These are phyloP conservation scores for Penicillium griseofulvum DNA, from an alignment of 2,329 filamentous ascomycete species.

Conservation along the genomic window DNA sequence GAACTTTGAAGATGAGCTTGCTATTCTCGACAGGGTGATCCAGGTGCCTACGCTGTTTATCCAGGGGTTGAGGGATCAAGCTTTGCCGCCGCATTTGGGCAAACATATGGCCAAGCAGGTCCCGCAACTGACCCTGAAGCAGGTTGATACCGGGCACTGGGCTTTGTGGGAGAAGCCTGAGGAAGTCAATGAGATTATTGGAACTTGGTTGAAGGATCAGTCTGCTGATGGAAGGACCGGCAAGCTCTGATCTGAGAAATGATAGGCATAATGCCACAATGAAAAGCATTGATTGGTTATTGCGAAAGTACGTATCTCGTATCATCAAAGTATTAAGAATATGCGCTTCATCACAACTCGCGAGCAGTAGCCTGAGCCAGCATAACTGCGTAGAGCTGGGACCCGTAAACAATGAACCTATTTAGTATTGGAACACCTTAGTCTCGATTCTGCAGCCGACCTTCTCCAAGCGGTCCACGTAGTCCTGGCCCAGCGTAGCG, in stretches of 20 bases:
- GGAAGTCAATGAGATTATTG: conserved; percentile 67
- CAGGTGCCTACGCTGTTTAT: conserved; percentile 71
- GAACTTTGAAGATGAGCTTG: conserved; percentile 73
- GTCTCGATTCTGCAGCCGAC: conserved; percentile 44
- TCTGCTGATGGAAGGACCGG: conserved; percentile 44
- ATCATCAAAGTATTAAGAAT: background rate
- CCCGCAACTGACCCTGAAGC: conserved; percentile 60
- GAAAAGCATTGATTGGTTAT: conserved; percentile 1
- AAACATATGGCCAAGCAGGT: conserved; percentile 68
- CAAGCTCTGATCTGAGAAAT: conserved; percentile 38
- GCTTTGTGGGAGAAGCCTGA: conserved; percentile 70
- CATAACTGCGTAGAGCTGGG: background rate
- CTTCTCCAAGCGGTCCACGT: conserved; percentile 46
- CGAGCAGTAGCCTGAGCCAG: background rate
- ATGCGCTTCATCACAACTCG: background rate
- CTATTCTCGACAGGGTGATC: conserved; percentile 44
- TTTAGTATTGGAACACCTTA: conserved; percentile 34
- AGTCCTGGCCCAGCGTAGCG: conserved; percentile 48
- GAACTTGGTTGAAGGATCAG: conserved; percentile 63
- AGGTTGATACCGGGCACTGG: conserved; percentile 78
- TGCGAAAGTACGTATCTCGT: background rate
- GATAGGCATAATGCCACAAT: background rate
- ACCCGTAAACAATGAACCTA: background rate
- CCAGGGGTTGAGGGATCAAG: conserved; percentile 65
- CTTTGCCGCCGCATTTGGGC: conserved; percentile 70